Base-by-base conservation (phyloP, 371 early-diverging fungal genomes). In the Mucor velutinosus region DNA sequence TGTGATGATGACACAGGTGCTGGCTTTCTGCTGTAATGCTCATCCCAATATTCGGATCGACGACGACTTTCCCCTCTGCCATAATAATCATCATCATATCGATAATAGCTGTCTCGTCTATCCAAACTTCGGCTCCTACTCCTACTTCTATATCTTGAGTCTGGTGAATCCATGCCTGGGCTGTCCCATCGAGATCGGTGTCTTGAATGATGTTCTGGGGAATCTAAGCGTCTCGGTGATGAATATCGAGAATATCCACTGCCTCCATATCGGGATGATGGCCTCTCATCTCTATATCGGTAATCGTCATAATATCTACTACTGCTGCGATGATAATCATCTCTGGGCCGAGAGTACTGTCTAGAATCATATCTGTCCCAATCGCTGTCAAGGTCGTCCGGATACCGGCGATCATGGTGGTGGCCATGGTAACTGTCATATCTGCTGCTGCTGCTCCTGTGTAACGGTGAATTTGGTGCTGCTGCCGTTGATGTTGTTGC, bases 141-240 rank as follows among this genome's bases (percentile, higher is more conserved):
- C 3, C 75, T 65, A 61, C 70, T 74, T 70, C 58, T 78, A 47
- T 80, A 80, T 4, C 77, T 70, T 55, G 75, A 64, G 64, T 74
- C 81, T 64, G 68, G 70, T 0, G 71, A 79, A 30, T 70, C 62
- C 23, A 75, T 74, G 32, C 84, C 80, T 8, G 76, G 74, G 47
- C 80, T 86, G 11, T 77, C 68, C 71, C 84, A 80, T 21, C 82
- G 76, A 73, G 73, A 47, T 51, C 65, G 45, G 58, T 64, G 45
- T 3, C 62, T 55, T 27, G 59, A 61, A 29, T 72, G 64, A 8
- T 53, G 53, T 3, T 53, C 53, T 53, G 53, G 53, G 11, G 53
- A 53, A 27, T 53, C 53, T 19, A 41, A 23, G 43, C 76, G 79
- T 25, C 85, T 71, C 30, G 79, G 37, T 70, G 72, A 67, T 69